These are phyloP conservation scores for Corrigiola litoralis DNA, from an alignment of 179 eudicot genomes.

Conservation along the genomic window DNA sequence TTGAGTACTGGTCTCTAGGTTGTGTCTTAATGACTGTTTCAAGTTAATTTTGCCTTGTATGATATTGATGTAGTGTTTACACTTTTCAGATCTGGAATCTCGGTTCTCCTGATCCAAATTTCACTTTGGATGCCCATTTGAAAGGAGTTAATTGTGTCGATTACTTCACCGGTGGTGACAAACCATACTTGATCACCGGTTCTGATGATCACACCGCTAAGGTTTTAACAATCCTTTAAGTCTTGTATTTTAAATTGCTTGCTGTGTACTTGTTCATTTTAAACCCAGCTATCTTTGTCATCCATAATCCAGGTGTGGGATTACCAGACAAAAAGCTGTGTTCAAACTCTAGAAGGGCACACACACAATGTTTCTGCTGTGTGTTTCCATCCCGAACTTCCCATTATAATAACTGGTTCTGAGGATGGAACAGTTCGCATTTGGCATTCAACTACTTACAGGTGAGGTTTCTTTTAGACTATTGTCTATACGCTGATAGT, in stretches of 20 bases:
- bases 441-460: conserved; percentile 89
- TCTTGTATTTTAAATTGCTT: neutral
- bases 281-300: neutral
- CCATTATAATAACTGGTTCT: conserved; percentile 82
- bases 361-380: conserved; percentile 92
- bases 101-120: conserved; percentile 90
- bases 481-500: neutral
- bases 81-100: conserved; percentile 79
- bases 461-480: conserved; percentile 31
- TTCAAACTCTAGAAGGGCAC: conserved; percentile 91
- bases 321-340: conserved; percentile 88
- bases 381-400: conserved; percentile 92
- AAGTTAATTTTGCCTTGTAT: no score
- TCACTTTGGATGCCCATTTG: conserved; percentile 83
- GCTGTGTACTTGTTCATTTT: neutral
- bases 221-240: conserved; percentile 34
- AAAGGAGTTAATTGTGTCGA: conserved; percentile 94
- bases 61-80: neutral
- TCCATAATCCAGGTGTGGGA: conserved; percentile 69
- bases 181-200: conserved; percentile 81
- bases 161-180: conserved; percentile 91
- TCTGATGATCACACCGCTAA: conserved; percentile 95
- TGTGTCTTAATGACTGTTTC: no score
- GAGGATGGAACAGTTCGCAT: conserved; percentile 94
- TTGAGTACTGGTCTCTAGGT: no score